These are phyloP conservation scores for Coniferiporia weirii DNA, from an alignment of 1,284 basidiomycete species.

Conservation along the genomic window DNA sequence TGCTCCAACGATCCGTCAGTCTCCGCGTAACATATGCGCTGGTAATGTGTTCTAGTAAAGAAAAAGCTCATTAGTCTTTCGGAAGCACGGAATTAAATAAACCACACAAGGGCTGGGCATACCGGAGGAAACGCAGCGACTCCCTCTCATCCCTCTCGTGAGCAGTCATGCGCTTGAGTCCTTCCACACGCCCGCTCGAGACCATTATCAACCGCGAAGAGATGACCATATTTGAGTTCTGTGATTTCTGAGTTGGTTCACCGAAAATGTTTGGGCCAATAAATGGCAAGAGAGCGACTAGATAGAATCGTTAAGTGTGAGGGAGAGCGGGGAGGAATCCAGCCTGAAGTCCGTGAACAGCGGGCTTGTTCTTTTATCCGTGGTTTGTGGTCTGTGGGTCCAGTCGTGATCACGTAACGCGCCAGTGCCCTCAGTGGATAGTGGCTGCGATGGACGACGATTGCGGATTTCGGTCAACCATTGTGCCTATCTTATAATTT, in stretches of 20 bases:
- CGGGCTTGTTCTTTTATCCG: not conserved
- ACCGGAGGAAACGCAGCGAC: not conserved
- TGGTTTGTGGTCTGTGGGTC: not conserved
- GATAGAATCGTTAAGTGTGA: not conserved
- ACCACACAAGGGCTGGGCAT: not conserved
- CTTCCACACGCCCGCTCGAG: not conserved
- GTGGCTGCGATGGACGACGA: not conserved
- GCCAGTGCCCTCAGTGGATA: not conserved
- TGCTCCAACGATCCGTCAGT: not conserved
- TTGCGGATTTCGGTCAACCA: no score
- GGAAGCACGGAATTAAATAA: no score
- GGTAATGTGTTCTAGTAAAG: not conserved
- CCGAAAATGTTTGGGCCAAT: not conserved
- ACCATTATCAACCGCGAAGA: not conserved
- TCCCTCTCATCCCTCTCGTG: not conserved
- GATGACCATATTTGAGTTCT: not conserved
- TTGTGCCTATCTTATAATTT: no score
- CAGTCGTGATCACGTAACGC: not conserved
- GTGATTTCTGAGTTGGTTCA: not conserved
- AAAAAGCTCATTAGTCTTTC: no score
- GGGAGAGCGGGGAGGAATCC: not conserved
- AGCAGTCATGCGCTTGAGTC: not conserved
- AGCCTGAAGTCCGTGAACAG: not conserved
- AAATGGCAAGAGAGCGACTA: not conserved
- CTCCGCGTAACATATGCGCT: not conserved